A percentile compares a stretch with the other conserved stretches of the same genome.
Conservation (phyloP, 495 filamentous ascomycete genomes). For the Sporormia fimetaria region DNA sequence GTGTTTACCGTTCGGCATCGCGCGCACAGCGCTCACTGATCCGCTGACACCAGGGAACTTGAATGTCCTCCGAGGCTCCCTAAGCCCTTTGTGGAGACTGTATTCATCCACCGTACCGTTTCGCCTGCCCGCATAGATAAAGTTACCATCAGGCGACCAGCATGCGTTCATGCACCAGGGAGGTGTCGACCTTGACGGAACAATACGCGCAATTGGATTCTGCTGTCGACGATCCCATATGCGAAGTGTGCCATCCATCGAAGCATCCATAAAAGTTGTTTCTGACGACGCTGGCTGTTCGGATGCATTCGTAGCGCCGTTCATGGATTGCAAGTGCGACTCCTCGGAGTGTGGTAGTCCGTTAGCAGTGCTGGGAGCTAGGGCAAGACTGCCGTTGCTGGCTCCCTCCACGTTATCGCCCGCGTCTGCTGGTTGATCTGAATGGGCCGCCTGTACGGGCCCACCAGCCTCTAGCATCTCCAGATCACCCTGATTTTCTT, state of each 20-base stretch:
- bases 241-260: constrained; percentile 76
- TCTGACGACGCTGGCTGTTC: constrained; percentile 38
- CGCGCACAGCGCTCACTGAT: constrained; percentile 69
- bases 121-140: constrained; percentile 81
- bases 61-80: constrained; percentile 65
- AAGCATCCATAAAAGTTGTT: constrained; percentile 73
- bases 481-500: constrained; percentile 40
- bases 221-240: constrained; percentile 82
- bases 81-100: constrained; percentile 71
- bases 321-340: constrained; percentile 23
- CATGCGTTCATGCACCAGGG: constrained; percentile 98
- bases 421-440: constrained; percentile 7
- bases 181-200: constrained; percentile 56
- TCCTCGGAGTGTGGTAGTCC: constrained; percentile 45
- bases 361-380: constrained; percentile 33
- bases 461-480: constrained; percentile 31
- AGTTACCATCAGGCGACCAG: constrained; percentile 94
- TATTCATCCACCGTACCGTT: constrained; percentile 96
- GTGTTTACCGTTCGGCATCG: constrained; percentile 91
- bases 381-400: constrained; percentile 1
- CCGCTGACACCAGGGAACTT: constrained; percentile 86
- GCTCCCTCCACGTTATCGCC: constrained; percentile 1
- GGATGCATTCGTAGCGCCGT: constrained; percentile 20
- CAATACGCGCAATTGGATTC: constrained; percentile 66
- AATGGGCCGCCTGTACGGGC: constrained; percentile 28